Evolutionary conservation across 2,329 filamentous ascomycete species (phyloP).

Genomic region (Diaporthe destruens): DNA sequence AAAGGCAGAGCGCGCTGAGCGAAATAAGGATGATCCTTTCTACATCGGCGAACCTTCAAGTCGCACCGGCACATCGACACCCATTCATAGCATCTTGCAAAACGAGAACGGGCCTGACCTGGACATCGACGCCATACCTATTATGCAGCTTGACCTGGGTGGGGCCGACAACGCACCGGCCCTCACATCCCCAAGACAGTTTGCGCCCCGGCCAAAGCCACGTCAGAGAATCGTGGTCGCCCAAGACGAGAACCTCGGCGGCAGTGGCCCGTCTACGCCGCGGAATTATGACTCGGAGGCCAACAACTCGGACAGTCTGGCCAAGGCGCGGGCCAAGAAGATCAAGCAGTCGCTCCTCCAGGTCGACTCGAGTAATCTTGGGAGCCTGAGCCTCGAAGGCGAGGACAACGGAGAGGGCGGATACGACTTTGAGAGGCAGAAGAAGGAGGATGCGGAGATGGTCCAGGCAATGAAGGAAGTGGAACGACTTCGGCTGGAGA

Average conservation of each 20-base stretch:
- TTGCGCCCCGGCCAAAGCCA: conserved; percentile 54
- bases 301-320: conserved; percentile 60
- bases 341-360: conserved; percentile 77
- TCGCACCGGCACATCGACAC: conserved; percentile 72
- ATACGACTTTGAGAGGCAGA: conserved; percentile 74
- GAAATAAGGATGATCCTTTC: conserved; percentile 93
- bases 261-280: conserved; percentile 61
- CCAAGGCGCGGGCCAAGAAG: conserved; percentile 64
- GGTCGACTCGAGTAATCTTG: conserved; percentile 88
- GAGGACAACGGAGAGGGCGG: conserved; percentile 53
- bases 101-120: conserved; percentile 81
- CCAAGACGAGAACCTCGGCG: conserved; percentile 77
- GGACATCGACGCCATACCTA: conserved; percentile 94
- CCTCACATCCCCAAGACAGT: conserved; percentile 45
- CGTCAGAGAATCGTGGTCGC: conserved; percentile 76
- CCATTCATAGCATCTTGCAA: conserved; percentile 81
- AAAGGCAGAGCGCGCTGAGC: conserved; percentile 81
- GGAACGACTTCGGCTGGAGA: conserved; percentile 86
- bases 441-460: conserved; percentile 90
- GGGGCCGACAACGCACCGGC: conserved; percentile 52
- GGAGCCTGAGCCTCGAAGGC: conserved; percentile 73
- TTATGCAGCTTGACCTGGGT: conserved; percentile 89
- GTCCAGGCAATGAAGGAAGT: conserved; percentile 88
- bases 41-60: conserved; percentile 73
- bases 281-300: conserved; percentile 66